Evolutionary conservation across 2,329 filamentous ascomycete species (phyloP).

Genomic region (Monilinia fructicola): DNA sequence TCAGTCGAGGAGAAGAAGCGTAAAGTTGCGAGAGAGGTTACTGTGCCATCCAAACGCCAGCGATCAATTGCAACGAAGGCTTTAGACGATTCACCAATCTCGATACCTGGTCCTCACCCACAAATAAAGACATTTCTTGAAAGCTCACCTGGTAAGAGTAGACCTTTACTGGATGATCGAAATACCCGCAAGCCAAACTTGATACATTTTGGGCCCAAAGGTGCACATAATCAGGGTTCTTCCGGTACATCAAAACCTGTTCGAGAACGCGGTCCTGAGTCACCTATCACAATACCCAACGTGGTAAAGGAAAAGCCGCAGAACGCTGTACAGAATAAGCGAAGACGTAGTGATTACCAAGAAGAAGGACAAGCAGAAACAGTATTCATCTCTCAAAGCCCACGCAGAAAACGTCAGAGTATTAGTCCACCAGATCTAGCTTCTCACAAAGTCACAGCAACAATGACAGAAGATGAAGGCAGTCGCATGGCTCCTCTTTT

Average conservation of each 20-base stretch:
- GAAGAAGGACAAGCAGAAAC: background rate
- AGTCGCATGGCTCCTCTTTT: background rate
- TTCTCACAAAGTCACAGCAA: background rate
- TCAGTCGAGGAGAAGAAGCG: conserved; percentile 17
- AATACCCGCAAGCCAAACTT: conserved; percentile 29
- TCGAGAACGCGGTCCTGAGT: background rate
- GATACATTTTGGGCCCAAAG: conserved; percentile 30
- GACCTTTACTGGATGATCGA: conserved; percentile 26
- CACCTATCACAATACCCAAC: background rate
- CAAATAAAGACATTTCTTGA: background rate
- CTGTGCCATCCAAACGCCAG: conserved; percentile 9
- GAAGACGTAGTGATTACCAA: background rate
- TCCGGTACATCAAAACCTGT: conserved; percentile 18
- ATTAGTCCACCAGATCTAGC: conserved; percentile 16
- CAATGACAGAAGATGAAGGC: background rate
- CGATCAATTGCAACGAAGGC: background rate
- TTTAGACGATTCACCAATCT: background rate
- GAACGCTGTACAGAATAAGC: background rate
- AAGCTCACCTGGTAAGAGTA: background rate
- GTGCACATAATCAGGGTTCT: conserved; percentile 34
- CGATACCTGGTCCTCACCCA: background rate
- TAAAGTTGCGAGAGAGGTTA: conserved; percentile 3
- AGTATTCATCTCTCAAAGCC: conserved; percentile 13
- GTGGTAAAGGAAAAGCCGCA: conserved; percentile 11
- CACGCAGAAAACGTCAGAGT: conserved; percentile 28